Conservation (phyloP, 1,284 basidiomycete species). For the Malassezia pachydermatis region DNA sequence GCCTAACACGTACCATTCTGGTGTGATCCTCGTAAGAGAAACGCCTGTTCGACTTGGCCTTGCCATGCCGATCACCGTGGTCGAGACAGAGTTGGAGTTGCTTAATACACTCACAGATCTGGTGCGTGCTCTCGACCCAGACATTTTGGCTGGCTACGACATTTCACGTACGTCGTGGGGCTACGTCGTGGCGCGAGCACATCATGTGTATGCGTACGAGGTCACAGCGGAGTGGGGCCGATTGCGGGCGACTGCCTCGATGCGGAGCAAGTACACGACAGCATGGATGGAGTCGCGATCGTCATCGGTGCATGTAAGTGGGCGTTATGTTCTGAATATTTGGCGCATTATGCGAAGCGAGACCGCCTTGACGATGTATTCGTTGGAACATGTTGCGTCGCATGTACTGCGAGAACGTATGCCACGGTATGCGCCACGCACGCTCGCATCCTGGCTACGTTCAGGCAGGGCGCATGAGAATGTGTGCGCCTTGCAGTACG, state of each 20-base stretch:
- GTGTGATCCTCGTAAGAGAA: slow-evolving; percentile 26
- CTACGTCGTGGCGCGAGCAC: slow-evolving; percentile 65
- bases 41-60: slow-evolving; percentile 26
- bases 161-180: slow-evolving; percentile 82
- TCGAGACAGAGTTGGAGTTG: slow-evolving; percentile 68
- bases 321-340: slow-evolving; percentile 80
- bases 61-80: slow-evolving; percentile 48
- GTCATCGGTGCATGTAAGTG: slow-evolving; percentile 71
- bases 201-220: slow-evolving; percentile 27
- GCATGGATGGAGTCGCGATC: slow-evolving; percentile 64
- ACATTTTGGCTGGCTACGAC: slow-evolving; percentile 86
- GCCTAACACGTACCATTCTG: not conserved
- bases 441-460: slow-evolving; percentile 64
- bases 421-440: slow-evolving; percentile 63
- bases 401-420: slow-evolving; percentile 48
- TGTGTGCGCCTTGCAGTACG: slow-evolving; percentile 27
- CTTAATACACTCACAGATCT: slow-evolving; percentile 69
- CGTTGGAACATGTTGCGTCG: slow-evolving; percentile 76
- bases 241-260: slow-evolving; percentile 20
- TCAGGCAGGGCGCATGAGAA: slow-evolving; percentile 20
- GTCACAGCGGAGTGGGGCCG: slow-evolving; percentile 49
- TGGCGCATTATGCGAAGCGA: slow-evolving; percentile 88
- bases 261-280: too few relatives aligned
- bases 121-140: slow-evolving; percentile 71
- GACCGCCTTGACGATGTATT: slow-evolving; percentile 66